Base-by-base conservation (phyloP, 805 yeast species). In the Grigorovia humatica region DNA sequence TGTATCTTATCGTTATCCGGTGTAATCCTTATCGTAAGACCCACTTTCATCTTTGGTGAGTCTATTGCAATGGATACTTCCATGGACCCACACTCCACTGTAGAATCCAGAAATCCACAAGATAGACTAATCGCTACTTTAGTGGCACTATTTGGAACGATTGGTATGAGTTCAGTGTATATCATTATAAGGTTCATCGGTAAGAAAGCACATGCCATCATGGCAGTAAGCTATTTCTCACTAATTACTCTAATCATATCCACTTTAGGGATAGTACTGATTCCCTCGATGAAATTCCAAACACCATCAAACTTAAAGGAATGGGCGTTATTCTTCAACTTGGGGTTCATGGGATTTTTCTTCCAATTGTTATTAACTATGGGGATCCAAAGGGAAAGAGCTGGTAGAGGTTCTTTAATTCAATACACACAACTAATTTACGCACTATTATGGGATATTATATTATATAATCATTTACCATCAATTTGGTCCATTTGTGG, bases 291-390 rank as follows among this genome's bases (percentile, higher is more conserved):
- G 52, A 61, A 75, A 1, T 81, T 86, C 63, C 79, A 74, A 52
- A 57, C 77, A 1, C 96, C 96, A 1, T 76, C 74, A 17, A 76
- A 78, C n/a, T 30, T 57, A 1, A 71, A 70, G 59, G 91, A 87
- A 65, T 86, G 95, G 93, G 56, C 70, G 2, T 68, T 85, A 19
- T 75, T 89, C 55, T 51, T 69, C 1, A 63, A 75, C 20, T 74
- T 88, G 53, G 96, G 96, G 2, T 54, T 83, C 1, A 75, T 85
- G 50, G 97, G 97, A 0, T 90, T 89, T 66, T 68, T 81, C 54
- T 85, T 84, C 82, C 96, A 90, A 65, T 82, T 81, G 60, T 70
- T 83, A 41, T 67, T 86, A 47, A 86, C 96, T 0, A 80, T 87
- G 9, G 96, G 96, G 0, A 77, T 89, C 48, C 95, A 88, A 64